Percentiles rank a stretch among this genome's conserved stretches.
Conservation (phyloP, 2,329 filamentous ascomycete species). For the Bipolaris oryzae region DNA sequence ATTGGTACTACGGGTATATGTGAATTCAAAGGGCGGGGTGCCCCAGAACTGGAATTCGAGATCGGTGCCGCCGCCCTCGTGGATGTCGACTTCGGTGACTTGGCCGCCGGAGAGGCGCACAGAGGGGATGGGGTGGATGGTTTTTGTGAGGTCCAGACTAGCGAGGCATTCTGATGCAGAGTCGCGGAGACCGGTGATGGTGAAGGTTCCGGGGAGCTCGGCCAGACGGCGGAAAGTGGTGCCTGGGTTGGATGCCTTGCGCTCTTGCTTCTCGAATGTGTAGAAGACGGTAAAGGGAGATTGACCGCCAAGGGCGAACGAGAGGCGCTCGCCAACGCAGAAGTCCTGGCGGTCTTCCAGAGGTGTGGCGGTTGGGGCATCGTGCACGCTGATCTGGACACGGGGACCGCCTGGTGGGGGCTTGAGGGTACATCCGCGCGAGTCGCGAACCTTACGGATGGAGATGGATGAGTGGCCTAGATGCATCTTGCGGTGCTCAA, state of each 20-base stretch:
- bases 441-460: constrained; percentile 88
- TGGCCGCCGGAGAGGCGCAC: constrained; percentile 87
- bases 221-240: constrained; percentile 93
- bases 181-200: constrained; percentile 85
- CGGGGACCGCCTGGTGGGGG: constrained; percentile 69
- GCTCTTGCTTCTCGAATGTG: constrained; percentile 77
- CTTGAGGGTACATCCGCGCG: constrained; percentile 81
- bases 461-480: constrained; percentile 88
- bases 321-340: constrained; percentile 93
- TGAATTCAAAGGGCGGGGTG: constrained; percentile 96
- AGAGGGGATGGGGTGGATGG: constrained; percentile 89
- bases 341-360: constrained; percentile 85
- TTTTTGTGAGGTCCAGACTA: constrained; percentile 75
- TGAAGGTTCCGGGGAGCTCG: constrained; percentile 86
- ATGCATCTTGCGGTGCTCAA: constrained; percentile 82
- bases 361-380: constrained; percentile 88
- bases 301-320: constrained; percentile 87
- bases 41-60: constrained; percentile 96
- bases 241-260: constrained; percentile 77
- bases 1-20: constrained; percentile 90
- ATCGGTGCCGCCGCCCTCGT: constrained; percentile 93
- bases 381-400: constrained; percentile 89
- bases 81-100: constrained; percentile 85
- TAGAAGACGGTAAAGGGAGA: constrained; percentile 94
- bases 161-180: constrained; percentile 87